Percentiles rank a stretch among this genome's conserved stretches.
These are phyloP conservation scores for Glycine latifolia DNA, from an alignment of 306 rosid species.

Conservation along the genomic window DNA sequence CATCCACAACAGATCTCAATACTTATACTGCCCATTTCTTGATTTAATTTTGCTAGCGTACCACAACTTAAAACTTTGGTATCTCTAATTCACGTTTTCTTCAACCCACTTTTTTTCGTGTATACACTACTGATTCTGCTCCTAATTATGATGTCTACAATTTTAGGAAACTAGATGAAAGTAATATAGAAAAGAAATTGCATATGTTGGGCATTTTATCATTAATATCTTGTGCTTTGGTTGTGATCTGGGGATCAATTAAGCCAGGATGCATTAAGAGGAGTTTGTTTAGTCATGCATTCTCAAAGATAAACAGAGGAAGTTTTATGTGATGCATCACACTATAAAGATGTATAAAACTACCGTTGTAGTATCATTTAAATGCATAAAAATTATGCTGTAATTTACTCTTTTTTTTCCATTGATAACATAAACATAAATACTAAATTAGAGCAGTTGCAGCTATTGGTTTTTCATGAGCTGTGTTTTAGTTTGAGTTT, in stretches of 20 bases:
- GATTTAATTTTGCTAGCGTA: not conserved
- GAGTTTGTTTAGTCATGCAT: slow-evolving; percentile 37
- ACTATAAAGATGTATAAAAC: slow-evolving; percentile 14
- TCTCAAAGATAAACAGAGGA: slow-evolving; percentile 25
- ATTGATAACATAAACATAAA: slow-evolving; percentile 27
- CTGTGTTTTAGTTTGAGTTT: slow-evolving; percentile 34
- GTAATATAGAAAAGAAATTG: slow-evolving; percentile 16
- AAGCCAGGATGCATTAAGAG: slow-evolving; percentile 20
- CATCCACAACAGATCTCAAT: not conserved
- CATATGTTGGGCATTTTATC: slow-evolving; percentile 4
- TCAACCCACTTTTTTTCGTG: not conserved
- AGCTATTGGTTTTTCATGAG: slow-evolving; percentile 2
- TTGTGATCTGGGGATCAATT: slow-evolving; percentile 28
- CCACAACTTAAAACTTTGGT: not conserved
- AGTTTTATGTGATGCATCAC: slow-evolving; percentile 27
- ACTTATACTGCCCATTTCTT: not conserved
- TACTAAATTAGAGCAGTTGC: slow-evolving; percentile 36
- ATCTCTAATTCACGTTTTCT: not conserved
- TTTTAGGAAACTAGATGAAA: slow-evolving; percentile 27
- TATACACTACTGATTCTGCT: not conserved
- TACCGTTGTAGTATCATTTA: not conserved
- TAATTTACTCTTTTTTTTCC: not conserved
- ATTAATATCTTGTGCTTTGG: slow-evolving; percentile 6
- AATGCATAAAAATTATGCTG: slow-evolving; percentile 36
- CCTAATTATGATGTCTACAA: not conserved